Conservation (phyloP, 2,329 filamentous ascomycete species). For the Venturia effusa region DNA sequence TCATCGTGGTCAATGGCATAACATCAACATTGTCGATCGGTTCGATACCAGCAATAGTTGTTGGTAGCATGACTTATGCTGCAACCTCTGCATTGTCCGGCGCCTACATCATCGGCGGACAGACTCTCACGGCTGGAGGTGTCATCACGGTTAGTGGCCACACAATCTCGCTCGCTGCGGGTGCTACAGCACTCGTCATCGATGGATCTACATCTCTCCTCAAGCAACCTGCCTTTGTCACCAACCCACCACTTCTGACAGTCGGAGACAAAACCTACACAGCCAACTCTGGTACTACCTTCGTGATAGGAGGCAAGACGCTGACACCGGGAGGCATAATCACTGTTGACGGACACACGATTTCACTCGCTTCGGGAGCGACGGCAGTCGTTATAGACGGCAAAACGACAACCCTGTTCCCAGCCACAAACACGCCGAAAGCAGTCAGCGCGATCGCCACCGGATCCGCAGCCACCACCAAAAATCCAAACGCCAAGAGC, state of each 20-base stretch:
- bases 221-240: neutral
- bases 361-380: conserved; percentile 6
- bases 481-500: neutral
- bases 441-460: conserved; percentile 9
- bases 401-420: conserved; percentile 9
- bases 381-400: conserved; percentile 11
- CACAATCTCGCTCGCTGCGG: conserved; percentile 10
- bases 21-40: neutral
- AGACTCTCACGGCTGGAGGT: conserved; percentile 12
- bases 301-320: conserved; percentile 11
- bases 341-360: neutral
- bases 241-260: conserved; percentile 10
- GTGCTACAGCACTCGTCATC: conserved; percentile 7
- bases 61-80: conserved; percentile 9
- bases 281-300: conserved; percentile 12
- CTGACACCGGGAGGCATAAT: conserved; percentile 13
- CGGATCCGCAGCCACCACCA: neutral
- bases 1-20: conserved; percentile 10
- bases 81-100: neutral
- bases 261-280: conserved; percentile 11
- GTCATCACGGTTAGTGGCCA: conserved; percentile 9
- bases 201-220: conserved; percentile 10
- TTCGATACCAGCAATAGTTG: neutral
- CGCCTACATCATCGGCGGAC: conserved; percentile 12
- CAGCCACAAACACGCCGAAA: conserved; percentile 3